Conservation (phyloP, 78 protist genomes). For the Trichosphaerium sp. region DNA sequence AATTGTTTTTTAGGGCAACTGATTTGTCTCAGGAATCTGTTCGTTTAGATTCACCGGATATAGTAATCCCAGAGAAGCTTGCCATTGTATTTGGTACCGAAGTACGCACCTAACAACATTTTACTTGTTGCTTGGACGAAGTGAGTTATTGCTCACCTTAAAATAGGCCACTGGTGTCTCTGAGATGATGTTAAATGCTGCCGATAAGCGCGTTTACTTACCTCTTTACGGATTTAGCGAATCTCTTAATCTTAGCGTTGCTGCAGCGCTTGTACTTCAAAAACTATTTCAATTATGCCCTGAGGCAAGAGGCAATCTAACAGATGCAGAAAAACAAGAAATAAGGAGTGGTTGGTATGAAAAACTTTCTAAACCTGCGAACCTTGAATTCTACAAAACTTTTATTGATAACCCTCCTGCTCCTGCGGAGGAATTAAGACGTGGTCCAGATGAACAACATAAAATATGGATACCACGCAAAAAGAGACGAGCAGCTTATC, state of each 20-base stretch:
- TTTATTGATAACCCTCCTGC: too few species aligned
- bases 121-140: too few species aligned
- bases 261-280: constrained; percentile 8
- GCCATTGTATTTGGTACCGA: constrained; percentile 10
- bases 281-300: neutral
- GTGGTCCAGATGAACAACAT: too few species aligned
- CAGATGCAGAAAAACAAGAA: neutral
- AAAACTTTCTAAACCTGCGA: too few species aligned
- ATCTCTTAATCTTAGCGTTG: constrained; percentile 16
- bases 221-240: constrained; percentile 17
- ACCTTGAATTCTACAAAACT: too few species aligned
- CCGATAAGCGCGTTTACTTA: constrained; percentile 1
- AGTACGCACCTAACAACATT: too few species aligned
- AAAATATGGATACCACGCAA: too few species aligned
- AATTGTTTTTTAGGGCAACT: too few species aligned
- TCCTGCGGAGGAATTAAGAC: too few species aligned
- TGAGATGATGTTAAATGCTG: neutral
- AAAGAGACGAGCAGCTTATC: too few species aligned
- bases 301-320: neutral
- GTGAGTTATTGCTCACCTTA: too few species aligned
- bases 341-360: constrained; percentile 7
- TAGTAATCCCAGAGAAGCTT: constrained; percentile 1
- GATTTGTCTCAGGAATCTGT: neutral
- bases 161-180: constrained; percentile 5
- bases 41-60: neutral